A percentile compares a stretch with the other conserved stretches of the same genome.
phyloP scores from a whole-genome alignment of 2,329 filamentous ascomycete genomes.

The Aphanoascus verrucosus region DNA sequence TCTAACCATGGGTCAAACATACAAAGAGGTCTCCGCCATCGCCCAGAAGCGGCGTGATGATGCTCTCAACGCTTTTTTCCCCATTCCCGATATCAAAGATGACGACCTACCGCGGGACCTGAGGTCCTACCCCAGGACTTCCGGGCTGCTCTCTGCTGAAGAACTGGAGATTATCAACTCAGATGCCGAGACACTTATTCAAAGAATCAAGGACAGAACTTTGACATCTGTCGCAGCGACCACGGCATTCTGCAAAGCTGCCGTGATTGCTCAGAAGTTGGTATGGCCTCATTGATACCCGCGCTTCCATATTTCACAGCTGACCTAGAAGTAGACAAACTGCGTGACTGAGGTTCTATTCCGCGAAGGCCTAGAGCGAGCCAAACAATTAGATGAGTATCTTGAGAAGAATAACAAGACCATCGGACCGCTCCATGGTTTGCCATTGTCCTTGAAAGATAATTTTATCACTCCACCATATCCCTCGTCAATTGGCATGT shows the following conservation, averaged over 20 bases:
- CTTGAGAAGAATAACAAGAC: slow-evolving; percentile 33
- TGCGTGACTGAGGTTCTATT: slow-evolving; percentile 51
- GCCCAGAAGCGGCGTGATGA: slow-evolving; percentile 27
- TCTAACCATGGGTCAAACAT: slow-evolving; percentile 23
- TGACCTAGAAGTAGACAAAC: slow-evolving; percentile 41
- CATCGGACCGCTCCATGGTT: slow-evolving; percentile 33
- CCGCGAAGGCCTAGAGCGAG: slow-evolving; percentile 30
- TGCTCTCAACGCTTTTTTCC: slow-evolving; percentile 20
- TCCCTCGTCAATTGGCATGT: slow-evolving; percentile 18
- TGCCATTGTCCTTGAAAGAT: slow-evolving; percentile 35
- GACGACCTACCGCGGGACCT: slow-evolving; percentile 15
- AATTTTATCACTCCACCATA: slow-evolving; percentile 27
- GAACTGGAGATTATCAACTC: slow-evolving; percentile 43
- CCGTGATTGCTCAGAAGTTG: slow-evolving; percentile 30
- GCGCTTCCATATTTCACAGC: neutral
- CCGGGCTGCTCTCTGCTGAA: slow-evolving; percentile 47
- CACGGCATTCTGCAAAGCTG: slow-evolving; percentile 31
- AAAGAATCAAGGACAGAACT: slow-evolving; percentile 26
- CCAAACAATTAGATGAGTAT: slow-evolving; percentile 27
- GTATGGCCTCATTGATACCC: neutral
- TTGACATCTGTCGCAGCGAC: slow-evolving; percentile 15
- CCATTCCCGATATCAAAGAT: slow-evolving; percentile 16
- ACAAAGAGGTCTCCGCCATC: slow-evolving; percentile 30
- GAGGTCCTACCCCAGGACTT: slow-evolving; percentile 25
- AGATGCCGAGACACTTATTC: slow-evolving; percentile 27